Percentiles rank a stretch among this genome's conserved stretches.
Evolutionary conservation across 352 stramenopile genomes (phyloP).

Genomic region (Phytopythium boreale): DNA sequence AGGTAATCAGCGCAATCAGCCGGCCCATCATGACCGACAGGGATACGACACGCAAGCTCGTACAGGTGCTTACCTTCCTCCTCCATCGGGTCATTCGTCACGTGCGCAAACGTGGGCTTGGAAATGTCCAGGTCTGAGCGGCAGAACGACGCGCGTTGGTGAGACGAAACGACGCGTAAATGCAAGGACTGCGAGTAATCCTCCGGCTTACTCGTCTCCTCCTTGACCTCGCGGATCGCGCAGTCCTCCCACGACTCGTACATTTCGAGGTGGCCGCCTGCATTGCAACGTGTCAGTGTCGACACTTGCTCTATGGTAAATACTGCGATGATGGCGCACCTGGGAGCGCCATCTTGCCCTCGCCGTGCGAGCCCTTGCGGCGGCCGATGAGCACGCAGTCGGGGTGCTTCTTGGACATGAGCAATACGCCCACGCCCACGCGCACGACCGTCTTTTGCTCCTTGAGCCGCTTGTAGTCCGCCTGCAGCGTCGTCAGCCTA

Average conservation of each 20-base stretch:
- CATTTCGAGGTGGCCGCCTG: conserved; percentile 78
- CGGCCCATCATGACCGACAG: no score
- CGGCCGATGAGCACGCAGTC: conserved; percentile 68
- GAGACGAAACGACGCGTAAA: background rate
- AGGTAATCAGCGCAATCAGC: background rate
- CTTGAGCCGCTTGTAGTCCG: conserved; percentile 62
- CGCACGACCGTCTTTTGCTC: conserved; percentile 57
- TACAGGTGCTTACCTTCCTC: conserved; percentile 44
- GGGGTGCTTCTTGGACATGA: conserved; percentile 62
- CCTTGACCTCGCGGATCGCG: conserved; percentile 75
- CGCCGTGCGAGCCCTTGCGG: conserved; percentile 74
- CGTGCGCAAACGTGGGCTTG: conserved; percentile 51
- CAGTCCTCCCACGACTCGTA: conserved; percentile 80
- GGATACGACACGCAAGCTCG: no score
- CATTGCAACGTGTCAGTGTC: background rate
- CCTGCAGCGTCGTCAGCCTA: conserved; percentile 50
- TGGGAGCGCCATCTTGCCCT: conserved; percentile 71
- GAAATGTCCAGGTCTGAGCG: conserved; percentile 56
- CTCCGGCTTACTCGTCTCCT: conserved; percentile 61
- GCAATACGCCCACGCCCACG: conserved; percentile 73
- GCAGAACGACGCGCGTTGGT: background rate
- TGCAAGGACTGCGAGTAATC: background rate
- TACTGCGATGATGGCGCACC: conserved; percentile 15
- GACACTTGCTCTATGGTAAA: no score
- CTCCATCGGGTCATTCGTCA: conserved; percentile 84